phyloP scores from a whole-genome alignment of 768 basidiomycete genomes.

The Pleurotus platypus region DNA sequence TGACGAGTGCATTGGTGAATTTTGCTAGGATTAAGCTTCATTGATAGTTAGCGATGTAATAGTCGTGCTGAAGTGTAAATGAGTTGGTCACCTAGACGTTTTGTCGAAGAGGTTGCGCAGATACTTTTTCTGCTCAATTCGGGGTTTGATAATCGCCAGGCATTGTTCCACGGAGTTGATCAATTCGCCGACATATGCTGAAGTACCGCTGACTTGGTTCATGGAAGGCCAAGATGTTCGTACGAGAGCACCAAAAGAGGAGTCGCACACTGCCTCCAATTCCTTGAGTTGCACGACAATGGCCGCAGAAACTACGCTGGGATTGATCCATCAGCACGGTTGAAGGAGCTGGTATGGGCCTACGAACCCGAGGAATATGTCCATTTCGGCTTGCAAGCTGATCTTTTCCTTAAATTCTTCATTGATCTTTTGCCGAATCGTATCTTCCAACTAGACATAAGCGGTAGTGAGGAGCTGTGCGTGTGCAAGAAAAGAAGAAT shows the following conservation, averaged over 20 bases:
- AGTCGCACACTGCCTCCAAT: conserved; percentile 81
- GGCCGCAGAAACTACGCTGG: conserved; percentile 79
- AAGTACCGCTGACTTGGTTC: conserved; percentile 85
- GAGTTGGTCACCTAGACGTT: conserved; percentile 66
- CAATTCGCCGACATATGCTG: conserved; percentile 76
- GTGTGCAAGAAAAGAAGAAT: background rate
- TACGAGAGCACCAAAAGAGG: conserved; percentile 71
- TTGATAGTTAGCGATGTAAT: no score
- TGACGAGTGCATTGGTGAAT: conserved; percentile 87
- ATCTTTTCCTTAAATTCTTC: conserved; percentile 76
- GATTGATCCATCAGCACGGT: background rate
- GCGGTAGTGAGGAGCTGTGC: background rate
- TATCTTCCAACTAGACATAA: conserved; percentile 76
- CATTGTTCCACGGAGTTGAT: conserved; percentile 73
- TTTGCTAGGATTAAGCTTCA: conserved; percentile 77
- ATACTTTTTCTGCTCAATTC: conserved; percentile 94
- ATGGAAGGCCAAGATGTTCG: conserved; percentile 75
- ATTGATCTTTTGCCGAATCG: conserved; percentile 78
- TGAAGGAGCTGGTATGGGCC: background rate
- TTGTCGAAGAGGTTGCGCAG: conserved; percentile 92
- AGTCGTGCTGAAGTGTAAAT: background rate
- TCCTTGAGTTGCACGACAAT: conserved; percentile 80
- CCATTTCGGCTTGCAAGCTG: conserved; percentile 80
- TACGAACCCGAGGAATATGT: conserved; percentile 81
- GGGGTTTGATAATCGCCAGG: conserved; percentile 69